Percentiles rank a stretch among this genome's conserved stretches.
phyloP scores from a whole-genome alignment of 2,329 filamentous ascomycete species.

The Diplodia seriata region DNA sequence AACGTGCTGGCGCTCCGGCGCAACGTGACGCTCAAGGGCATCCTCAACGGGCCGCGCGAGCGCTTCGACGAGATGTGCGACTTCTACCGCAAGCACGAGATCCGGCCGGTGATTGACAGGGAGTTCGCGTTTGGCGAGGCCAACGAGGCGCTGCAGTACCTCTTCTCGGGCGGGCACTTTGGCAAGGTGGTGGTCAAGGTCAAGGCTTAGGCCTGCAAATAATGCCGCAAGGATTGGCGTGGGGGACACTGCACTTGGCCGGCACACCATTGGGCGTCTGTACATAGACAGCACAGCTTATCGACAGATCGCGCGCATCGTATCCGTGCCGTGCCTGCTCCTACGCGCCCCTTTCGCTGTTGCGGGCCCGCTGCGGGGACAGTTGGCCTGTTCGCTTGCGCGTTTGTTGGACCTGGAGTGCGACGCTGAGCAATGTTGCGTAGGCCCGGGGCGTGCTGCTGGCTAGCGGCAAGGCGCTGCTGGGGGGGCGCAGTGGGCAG shows the following conservation, averaged over 20 bases:
- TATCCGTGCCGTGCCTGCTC: not conserved
- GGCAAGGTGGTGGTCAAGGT: slow-evolving; percentile 49
- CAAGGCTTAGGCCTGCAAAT: slow-evolving; percentile 35
- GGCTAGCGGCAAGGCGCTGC: slow-evolving; percentile 16
- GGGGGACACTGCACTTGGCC: not conserved
- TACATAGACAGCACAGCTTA: slow-evolving; percentile 17
- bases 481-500: slow-evolving; percentile 16
- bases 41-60: slow-evolving; percentile 68
- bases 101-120: slow-evolving; percentile 51
- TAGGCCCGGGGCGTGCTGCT: not conserved
- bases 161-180: slow-evolving; percentile 49
- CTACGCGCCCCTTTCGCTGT: slow-evolving; percentile 14
- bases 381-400: not conserved
- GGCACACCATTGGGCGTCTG: slow-evolving; percentile 9
- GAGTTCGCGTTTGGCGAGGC: slow-evolving; percentile 48
- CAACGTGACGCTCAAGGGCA: slow-evolving; percentile 63
- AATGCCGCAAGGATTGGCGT: slow-evolving; percentile 18
- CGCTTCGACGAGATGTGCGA: slow-evolving; percentile 54
- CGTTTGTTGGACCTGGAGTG: not conserved
- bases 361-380: slow-evolving; percentile 20
- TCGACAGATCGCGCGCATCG: slow-evolving; percentile 12
- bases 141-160: slow-evolving; percentile 43
- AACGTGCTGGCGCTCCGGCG: slow-evolving; percentile 62
- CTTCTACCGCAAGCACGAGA: slow-evolving; percentile 52
- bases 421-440: slow-evolving; percentile 1